A percentile compares a stretch with the other conserved stretches of the same genome.
Conservation (phyloP, 495 filamentous ascomycete species). For the Apodospora peruviana region DNA sequence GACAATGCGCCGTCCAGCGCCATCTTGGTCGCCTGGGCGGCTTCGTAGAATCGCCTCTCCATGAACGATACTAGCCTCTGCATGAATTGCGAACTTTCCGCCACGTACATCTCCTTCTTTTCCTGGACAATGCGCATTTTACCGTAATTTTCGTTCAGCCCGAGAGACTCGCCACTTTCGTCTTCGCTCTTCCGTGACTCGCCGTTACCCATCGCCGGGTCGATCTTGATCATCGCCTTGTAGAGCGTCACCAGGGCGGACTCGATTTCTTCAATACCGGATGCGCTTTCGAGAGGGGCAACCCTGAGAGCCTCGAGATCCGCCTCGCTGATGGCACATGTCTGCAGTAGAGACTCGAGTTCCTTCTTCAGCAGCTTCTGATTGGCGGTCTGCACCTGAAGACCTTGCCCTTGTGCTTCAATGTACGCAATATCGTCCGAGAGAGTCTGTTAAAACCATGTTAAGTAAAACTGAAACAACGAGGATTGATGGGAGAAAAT, state of each 20-base stretch:
- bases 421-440: slow-evolving; percentile 95
- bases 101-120: slow-evolving; percentile 80
- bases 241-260: slow-evolving; percentile 71
- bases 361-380: slow-evolving; percentile 91
- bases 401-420: slow-evolving; percentile 90
- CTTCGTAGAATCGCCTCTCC: slow-evolving; percentile 70
- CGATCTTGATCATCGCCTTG: slow-evolving; percentile 92
- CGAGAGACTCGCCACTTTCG: slow-evolving; percentile 40
- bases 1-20: slow-evolving; percentile 46
- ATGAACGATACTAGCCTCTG: slow-evolving; percentile 74
- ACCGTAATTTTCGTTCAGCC: slow-evolving; percentile 74
- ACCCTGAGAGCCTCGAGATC: slow-evolving; percentile 69
- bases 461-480: slow-evolving; percentile 19
- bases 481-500: neutral
- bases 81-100: slow-evolving; percentile 66
- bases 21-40: slow-evolving; percentile 58
- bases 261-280: slow-evolving; percentile 73
- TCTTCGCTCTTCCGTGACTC: slow-evolving; percentile 47
- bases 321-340: slow-evolving; percentile 73
- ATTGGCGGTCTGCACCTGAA: slow-evolving; percentile 95
- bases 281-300: slow-evolving; percentile 63
- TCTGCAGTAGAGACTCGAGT: slow-evolving; percentile 73
- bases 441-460: slow-evolving; percentile 56
- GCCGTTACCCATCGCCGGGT: slow-evolving; percentile 62
- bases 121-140: slow-evolving; percentile 91